These are phyloP conservation scores for Ascoidea rubescens DNA, from an alignment of 805 yeast genomes.

Conservation along the genomic window DNA sequence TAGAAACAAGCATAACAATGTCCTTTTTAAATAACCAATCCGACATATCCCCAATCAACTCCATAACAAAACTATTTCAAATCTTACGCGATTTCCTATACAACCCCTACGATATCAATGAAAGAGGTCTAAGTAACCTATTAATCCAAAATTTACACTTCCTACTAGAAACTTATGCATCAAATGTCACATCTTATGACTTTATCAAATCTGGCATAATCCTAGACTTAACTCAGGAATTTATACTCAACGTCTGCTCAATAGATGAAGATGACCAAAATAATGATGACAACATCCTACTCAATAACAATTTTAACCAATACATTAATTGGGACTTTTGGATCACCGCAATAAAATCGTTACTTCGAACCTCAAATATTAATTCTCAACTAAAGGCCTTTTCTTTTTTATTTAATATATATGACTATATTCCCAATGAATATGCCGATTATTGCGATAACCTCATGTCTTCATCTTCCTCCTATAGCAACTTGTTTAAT, in stretches of 20 bases:
- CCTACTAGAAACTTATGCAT: conserved; percentile 23
- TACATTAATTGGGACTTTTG: conserved; percentile 64
- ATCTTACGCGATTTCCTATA: conserved; percentile 22
- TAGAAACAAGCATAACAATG: background rate
- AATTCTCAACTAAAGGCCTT: conserved; percentile 49
- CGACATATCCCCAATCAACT: conserved; percentile 9
- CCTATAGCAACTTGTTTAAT: background rate
- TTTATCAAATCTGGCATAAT: conserved; percentile 24
- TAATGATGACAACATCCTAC: conserved; percentile 9
- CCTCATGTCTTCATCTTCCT: conserved; percentile 1
- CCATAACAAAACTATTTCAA: conserved; percentile 18
- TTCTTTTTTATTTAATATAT: conserved; percentile 54
- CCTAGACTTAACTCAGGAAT: conserved; percentile 26
- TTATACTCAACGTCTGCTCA: conserved; percentile 10
- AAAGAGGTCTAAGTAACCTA: conserved; percentile 12
- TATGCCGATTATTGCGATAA: background rate
- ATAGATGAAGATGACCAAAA: conserved; percentile 5
- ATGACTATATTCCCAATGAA: conserved; percentile 50
- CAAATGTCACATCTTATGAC: conserved; percentile 24
- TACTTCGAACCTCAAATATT: conserved; percentile 51
- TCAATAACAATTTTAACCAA: conserved; percentile 7
- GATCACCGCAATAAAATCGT: conserved; percentile 41
- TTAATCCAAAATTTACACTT: conserved; percentile 18
- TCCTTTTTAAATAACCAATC: background rate
- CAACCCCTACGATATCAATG: conserved; percentile 18